These are phyloP conservation scores for Biscutella auriculata DNA, from an alignment of 441 rosid species.

Conservation along the genomic window DNA sequence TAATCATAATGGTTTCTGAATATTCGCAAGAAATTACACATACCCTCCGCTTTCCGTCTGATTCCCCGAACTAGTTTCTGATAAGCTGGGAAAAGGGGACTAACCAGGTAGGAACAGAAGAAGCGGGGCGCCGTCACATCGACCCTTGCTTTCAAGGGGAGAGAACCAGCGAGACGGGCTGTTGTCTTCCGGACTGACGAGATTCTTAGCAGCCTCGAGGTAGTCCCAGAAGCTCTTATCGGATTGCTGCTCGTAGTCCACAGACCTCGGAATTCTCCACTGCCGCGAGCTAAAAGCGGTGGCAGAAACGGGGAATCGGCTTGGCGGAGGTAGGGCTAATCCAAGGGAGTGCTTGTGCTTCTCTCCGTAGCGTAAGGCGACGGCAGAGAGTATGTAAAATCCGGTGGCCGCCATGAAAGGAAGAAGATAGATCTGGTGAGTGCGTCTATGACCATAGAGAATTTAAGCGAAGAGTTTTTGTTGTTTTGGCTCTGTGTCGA, in stretches of 20 bases:
- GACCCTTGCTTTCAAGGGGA: conserved; percentile 50
- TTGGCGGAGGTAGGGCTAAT: not conserved
- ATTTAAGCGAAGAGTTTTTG: not conserved
- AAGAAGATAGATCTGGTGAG: not conserved
- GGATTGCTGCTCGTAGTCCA: conserved; percentile 10
- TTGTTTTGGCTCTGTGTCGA: not conserved
- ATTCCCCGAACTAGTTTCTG: not conserved
- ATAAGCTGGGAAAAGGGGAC: too few relatives aligned
- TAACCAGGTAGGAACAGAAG: conserved; percentile 67
- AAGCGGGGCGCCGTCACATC: conserved; percentile 40
- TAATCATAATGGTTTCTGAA: not conserved
- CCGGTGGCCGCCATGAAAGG: conserved; percentile 19
- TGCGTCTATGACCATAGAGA: not conserved
- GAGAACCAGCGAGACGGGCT: conserved; percentile 82
- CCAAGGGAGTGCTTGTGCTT: conserved; percentile 3
- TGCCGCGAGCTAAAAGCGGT: not conserved
- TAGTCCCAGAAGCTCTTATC: conserved; percentile 36
- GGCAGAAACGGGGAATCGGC: conserved; percentile 14
- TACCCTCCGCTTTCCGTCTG: not conserved
- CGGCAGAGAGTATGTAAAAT: conserved; percentile 8
- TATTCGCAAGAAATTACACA: not conserved
- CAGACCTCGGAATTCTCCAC: not conserved
- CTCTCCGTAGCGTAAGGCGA: conserved; percentile 6
- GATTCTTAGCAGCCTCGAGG: conserved; percentile 30
- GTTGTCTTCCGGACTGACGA: conserved; percentile 28